Conservation (phyloP, 129 eudicot species). For the Ambrosia trifida region DNA sequence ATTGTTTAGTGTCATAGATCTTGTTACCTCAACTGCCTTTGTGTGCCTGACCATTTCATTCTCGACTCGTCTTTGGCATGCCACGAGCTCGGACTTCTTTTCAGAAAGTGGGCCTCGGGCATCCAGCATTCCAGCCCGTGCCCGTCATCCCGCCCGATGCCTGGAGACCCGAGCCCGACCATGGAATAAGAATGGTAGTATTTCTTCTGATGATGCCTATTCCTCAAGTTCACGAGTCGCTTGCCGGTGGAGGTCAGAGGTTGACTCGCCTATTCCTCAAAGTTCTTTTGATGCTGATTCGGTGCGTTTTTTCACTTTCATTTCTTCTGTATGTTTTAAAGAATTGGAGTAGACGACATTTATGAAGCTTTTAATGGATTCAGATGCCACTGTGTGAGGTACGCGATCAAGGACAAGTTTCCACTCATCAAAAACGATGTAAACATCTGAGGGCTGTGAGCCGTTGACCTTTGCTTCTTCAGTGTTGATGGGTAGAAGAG, state of each 20-base stretch:
- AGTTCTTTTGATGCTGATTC: conserved; percentile 81
- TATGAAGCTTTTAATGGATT: conserved; percentile 90
- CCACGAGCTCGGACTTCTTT: conserved; percentile 76
- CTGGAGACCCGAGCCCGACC: conserved; percentile 84
- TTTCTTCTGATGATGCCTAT: conserved; percentile 80
- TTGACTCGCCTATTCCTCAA: no score
- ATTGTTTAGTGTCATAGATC: conserved; percentile 91
- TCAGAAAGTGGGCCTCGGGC: conserved; percentile 89
- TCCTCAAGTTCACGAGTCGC: no score
- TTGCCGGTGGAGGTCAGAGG: no score
- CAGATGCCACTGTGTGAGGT: conserved; percentile 93
- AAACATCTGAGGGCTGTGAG: conserved; percentile 59
- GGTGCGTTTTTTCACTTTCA: conserved; percentile 73
- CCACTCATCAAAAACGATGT: conserved; percentile 78
- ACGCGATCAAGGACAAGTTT: conserved; percentile 81
- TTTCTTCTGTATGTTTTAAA: conserved; percentile 68
- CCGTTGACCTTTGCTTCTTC: conserved; percentile 40
- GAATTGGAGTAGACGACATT: conserved; percentile 84
- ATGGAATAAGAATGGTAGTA: conserved; percentile 83
- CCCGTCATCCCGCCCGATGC: conserved; percentile 58
- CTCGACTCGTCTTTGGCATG: conserved; percentile 88
- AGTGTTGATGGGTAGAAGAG: conserved; percentile 55
- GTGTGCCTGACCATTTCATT: conserved; percentile 86
- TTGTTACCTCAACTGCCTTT: conserved; percentile 88
- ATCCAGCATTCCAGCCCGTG: conserved; percentile 68